A percentile compares a stretch with the other conserved stretches of the same genome.
phyloP scores from a whole-genome alignment of 164 flowering plant genomes.

The Platanus orientalis region DNA sequence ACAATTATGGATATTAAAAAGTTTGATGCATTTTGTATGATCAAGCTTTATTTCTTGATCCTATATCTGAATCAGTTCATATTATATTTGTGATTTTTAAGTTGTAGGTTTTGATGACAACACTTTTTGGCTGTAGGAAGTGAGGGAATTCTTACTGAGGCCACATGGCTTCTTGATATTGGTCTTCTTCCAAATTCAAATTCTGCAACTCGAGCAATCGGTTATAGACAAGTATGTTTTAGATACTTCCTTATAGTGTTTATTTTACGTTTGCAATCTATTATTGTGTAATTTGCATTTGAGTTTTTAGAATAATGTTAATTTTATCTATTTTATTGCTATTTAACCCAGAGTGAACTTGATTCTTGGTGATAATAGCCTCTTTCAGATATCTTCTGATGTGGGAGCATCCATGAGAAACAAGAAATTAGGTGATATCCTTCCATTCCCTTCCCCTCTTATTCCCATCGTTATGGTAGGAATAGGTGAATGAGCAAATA shows the following conservation, averaged over 20 bases:
- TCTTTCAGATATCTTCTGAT: no score
- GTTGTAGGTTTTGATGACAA: background rate
- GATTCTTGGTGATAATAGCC: no score
- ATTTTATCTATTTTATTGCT: no score
- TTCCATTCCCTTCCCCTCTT: no score
- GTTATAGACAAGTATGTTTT: slow-evolving; percentile 76
- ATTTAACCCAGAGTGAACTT: no score
- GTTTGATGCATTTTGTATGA: background rate
- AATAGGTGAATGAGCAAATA: no score
- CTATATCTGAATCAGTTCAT: background rate
- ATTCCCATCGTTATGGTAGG: no score
- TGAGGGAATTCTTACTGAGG: slow-evolving; percentile 78
- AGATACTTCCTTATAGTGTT: slow-evolving; percentile 6
- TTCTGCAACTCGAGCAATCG: slow-evolving; percentile 93
- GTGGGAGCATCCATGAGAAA: no score
- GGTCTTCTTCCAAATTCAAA: slow-evolving; percentile 92
- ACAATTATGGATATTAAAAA: no score
- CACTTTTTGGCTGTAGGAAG: slow-evolving; percentile 32
- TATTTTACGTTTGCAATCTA: background rate
- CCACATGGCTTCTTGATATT: slow-evolving; percentile 69
- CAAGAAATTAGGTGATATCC: no score
- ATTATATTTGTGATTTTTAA: background rate
- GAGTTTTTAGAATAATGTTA: no score
- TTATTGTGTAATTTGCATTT: no score
- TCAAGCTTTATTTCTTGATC: slow-evolving; percentile 4